Evolutionary conservation across 1,284 basidiomycete genomes (phyloP).

Genomic region (Prillingera fragicola): DNA sequence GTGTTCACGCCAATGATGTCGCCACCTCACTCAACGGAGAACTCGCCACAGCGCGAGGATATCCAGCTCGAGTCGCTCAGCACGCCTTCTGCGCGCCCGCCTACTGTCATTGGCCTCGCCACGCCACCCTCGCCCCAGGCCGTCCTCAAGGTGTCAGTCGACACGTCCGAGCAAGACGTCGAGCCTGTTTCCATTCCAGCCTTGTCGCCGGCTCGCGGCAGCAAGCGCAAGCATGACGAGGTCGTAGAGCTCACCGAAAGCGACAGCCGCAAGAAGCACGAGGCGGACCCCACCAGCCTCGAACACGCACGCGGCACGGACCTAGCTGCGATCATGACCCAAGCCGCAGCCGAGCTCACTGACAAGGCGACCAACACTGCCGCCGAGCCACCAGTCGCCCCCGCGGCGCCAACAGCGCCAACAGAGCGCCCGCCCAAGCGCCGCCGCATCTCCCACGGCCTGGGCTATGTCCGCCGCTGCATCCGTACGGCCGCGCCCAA

Average conservation of each 20-base stretch:
- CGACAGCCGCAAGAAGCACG: neutral
- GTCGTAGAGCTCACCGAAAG: neutral
- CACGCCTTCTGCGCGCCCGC: neutral
- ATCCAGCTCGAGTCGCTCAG: neutral
- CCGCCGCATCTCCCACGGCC: slow-evolving; percentile 1
- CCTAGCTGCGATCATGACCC: neutral
- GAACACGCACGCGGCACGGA: neutral
- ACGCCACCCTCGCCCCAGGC: neutral
- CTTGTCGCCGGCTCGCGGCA: neutral
- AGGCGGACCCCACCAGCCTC: neutral
- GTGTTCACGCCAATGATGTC: no score
- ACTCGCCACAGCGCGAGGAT: neutral
- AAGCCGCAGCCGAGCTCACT: neutral
- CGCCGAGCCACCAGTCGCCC: neutral
- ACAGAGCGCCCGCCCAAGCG: slow-evolving; percentile 1
- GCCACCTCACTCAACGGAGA: neutral
- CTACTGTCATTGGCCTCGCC: neutral
- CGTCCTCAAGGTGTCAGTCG: neutral
- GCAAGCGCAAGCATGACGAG: neutral
- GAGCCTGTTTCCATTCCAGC: neutral
- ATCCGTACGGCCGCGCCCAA: neutral
- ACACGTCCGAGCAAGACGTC: neutral
- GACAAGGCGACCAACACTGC: neutral
- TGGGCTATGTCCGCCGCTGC: neutral
- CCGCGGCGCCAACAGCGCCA: neutral